Percentiles rank a stretch among this genome's conserved stretches.
phyloP scores from a whole-genome alignment of 1,139 yeast genomes.

The Hanseniaspora sp. region DNA sequence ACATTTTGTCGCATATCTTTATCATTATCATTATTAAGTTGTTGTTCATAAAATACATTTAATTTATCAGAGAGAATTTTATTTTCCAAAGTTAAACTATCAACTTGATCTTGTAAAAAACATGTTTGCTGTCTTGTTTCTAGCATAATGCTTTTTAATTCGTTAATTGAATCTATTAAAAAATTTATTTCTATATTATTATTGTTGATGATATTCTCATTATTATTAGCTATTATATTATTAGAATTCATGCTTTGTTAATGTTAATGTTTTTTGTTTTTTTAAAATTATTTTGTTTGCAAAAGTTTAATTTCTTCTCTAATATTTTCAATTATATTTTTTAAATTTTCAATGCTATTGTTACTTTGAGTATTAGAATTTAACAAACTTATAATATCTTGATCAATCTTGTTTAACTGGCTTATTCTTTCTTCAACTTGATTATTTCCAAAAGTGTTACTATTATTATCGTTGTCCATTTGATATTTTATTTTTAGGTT shows the following conservation, averaged over 20 bases:
- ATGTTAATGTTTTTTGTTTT: too few relatives aligned
- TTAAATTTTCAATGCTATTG: not conserved
- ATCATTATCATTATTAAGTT: not conserved
- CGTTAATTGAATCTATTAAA: not conserved
- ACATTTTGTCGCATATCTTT: not conserved
- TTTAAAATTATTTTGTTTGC: not conserved
- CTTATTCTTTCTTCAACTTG: slow-evolving; percentile 7
- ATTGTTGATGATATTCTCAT: too few relatives aligned
- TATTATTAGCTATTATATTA: too few relatives aligned
- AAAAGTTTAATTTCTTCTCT: slow-evolving; percentile 1
- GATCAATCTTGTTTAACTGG: slow-evolving; percentile 6
- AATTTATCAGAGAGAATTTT: not conserved
- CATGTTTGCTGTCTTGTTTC: not conserved
- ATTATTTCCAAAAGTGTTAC: not conserved
- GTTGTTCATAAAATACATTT: not conserved
- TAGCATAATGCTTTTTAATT: not conserved
- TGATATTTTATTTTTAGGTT: too few relatives aligned
- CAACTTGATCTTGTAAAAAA: slow-evolving; percentile 9
- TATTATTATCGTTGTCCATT: not conserved
- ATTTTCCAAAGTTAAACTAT: slow-evolving; percentile 2
- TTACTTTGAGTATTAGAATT: not conserved
- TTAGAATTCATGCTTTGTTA: too few relatives aligned
- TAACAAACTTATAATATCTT: not conserved
- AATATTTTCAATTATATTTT: not conserved
- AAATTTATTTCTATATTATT: not conserved